phyloP scores from a whole-genome alignment of 1,139 yeast genomes.

The Eremothecium coryli region DNA sequence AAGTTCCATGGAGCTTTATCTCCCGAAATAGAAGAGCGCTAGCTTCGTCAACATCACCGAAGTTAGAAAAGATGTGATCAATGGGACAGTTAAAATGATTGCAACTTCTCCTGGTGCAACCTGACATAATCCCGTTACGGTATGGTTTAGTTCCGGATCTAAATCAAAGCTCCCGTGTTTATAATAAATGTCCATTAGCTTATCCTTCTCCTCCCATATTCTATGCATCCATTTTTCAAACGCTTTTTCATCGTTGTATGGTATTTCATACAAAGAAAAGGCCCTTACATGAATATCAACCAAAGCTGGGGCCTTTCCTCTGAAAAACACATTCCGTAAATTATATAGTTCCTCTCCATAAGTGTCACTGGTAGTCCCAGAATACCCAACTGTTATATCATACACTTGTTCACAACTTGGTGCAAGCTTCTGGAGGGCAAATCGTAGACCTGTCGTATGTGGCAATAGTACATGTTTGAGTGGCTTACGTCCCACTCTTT shows the following conservation, averaged over 20 bases:
- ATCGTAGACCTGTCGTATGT: constrained; percentile 67
- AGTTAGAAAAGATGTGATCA: constrained; percentile 6
- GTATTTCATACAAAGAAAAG: constrained; percentile 52
- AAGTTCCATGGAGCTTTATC: too few relatives aligned
- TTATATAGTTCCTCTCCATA: constrained; percentile 76
- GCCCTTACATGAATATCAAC: constrained; percentile 59
- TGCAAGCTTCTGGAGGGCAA: constrained; percentile 50
- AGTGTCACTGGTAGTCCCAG: constrained; percentile 52
- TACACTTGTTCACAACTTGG: constrained; percentile 60
- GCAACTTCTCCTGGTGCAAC: constrained; percentile 13
- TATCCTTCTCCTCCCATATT: constrained; percentile 77
- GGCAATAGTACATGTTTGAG: constrained; percentile 70
- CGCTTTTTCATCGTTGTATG: constrained; percentile 47
- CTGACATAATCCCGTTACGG: constrained; percentile 15
- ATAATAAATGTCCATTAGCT: constrained; percentile 51
- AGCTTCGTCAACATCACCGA: constrained; percentile 6
- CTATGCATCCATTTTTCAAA: constrained; percentile 71
- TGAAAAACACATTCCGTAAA: constrained; percentile 51
- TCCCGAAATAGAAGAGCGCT: constrained; percentile 1
- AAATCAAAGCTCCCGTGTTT: constrained; percentile 44
- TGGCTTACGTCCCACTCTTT: constrained; percentile 38
- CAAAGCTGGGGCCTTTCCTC: constrained; percentile 61
- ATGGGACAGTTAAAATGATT: constrained; percentile 14
- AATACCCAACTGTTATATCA: constrained; percentile 78
- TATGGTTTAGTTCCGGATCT: constrained; percentile 14